Base-by-base conservation (phyloP, 139 green algal genomes). In the Astrephomene gubernaculifera region DNA sequence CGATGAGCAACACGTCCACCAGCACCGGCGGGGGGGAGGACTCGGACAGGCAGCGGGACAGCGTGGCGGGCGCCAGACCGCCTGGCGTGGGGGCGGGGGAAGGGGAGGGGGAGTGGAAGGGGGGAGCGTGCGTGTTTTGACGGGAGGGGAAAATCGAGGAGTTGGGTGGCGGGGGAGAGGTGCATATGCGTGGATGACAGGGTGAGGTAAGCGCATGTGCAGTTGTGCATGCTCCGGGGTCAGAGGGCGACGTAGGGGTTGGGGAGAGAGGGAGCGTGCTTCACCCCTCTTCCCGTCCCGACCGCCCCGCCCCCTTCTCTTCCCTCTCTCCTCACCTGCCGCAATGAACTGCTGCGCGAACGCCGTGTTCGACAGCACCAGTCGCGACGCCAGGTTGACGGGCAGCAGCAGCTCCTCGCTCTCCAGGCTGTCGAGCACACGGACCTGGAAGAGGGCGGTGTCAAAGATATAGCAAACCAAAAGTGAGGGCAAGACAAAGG, bases 1-100 rank as follows among this genome's bases (percentile, higher is more conserved):
- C 63, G 14, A 95, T 88, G 4, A 96, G 88, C 83, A 97, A 88
- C 24, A 67, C 86, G 45, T 92, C 89, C 35, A 93, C 86, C 68
- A 97, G 88, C 63, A 97, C 72, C 44, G 84, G 12, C 4, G 43
- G 25, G 14, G 64, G 68, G 68, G 71, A 81, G 38, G 57, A 52
- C 27, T 90, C 83, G 70, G 60, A 49, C 78, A 95, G 85, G 49
- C 92, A 81, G 74, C 88, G 93, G 38, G 92, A 83, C 43, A 96
- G 41, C 0, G 90, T 71, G 6, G 57, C 38, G 5, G 85, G 67
- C 0, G 70, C 49, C 61, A 96, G 75, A 35, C 95, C 95, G 2
- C 94, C 89, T 43, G 86, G 80, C 14, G 31, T 14, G 27, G 38
- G 38, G 35, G 65, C 2, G 9, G 39, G 24, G 24, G 39, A 29